Conservation (phyloP, 1,284 basidiomycete species). For the Boletellus deceptivus region DNA sequence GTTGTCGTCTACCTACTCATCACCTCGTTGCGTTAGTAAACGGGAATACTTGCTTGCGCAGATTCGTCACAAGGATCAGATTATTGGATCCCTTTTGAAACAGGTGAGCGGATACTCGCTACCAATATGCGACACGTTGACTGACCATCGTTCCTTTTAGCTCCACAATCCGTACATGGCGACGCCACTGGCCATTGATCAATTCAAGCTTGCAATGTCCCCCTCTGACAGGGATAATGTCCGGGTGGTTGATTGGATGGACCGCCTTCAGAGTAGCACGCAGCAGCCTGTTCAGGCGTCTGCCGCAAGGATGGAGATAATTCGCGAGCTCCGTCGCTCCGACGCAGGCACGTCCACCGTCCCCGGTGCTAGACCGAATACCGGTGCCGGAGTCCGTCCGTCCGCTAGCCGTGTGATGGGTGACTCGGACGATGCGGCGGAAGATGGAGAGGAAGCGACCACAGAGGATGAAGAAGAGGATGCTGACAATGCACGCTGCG, state of each 20-base stretch:
- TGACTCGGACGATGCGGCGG: conserved; percentile 16
- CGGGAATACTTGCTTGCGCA: conserved; percentile 78
- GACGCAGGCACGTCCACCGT: conserved; percentile 28
- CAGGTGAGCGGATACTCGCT: conserved; percentile 47
- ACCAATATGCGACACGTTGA: neutral
- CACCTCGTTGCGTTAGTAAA: conserved; percentile 51
- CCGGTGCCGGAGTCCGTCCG: neutral
- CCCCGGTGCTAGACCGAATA: neutral
- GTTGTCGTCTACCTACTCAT: conserved; percentile 31
- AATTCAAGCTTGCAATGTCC: conserved; percentile 71
- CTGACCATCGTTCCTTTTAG: conserved; percentile 36
- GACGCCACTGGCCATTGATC: conserved; percentile 71
- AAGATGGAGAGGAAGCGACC: conserved; percentile 30
- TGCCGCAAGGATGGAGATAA: conserved; percentile 25
- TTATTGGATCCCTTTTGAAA: conserved; percentile 78
- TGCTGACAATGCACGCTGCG: conserved; percentile 44
- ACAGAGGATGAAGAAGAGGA: conserved; percentile 31
- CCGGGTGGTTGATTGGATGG: conserved; percentile 71
- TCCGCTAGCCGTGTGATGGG: neutral
- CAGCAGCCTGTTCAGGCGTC: conserved; percentile 21
- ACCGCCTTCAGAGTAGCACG: conserved; percentile 43
- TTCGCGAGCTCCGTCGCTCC: conserved; percentile 29
- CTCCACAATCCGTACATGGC: conserved; percentile 76
- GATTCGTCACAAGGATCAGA: conserved; percentile 77
- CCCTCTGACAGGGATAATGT: conserved; percentile 66